These are phyloP conservation scores for Gnaphalium uliginosum DNA, from an alignment of 129 eudicot genomes.

Conservation along the genomic window DNA sequence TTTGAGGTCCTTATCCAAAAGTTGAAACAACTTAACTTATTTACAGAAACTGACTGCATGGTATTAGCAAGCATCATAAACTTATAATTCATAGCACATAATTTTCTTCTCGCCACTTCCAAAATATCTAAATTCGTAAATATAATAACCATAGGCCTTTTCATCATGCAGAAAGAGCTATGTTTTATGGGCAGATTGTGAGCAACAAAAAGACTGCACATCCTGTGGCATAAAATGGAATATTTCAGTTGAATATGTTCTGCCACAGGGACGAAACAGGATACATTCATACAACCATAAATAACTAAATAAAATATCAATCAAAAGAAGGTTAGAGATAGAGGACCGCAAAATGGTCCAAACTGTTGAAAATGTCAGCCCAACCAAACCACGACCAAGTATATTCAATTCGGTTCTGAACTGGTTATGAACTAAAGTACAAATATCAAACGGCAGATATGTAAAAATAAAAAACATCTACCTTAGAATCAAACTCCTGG, in stretches of 20 bases:
- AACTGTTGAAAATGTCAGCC: neutral
- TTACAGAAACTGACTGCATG: neutral
- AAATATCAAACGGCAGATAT: neutral
- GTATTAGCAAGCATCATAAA: neutral
- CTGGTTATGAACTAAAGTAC: neutral
- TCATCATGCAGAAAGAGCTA: neutral
- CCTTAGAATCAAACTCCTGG: constrained; percentile 96
- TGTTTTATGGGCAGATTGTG: constrained; percentile 1
- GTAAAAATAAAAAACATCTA: constrained; percentile 24
- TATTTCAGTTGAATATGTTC: neutral
- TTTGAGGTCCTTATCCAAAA: neutral
- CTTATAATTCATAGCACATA: neutral
- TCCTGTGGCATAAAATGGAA: neutral
- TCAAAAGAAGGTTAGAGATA: neutral
- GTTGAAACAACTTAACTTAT: neutral
- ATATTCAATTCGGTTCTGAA: neutral
- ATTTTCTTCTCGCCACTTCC: neutral
- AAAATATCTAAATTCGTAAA: neutral
- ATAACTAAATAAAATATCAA: neutral
- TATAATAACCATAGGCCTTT: neutral
- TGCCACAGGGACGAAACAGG: neutral
- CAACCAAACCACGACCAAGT: neutral
- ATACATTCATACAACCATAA: neutral
- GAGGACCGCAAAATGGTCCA: neutral
- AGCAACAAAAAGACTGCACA: neutral